Percentiles rank a stretch among this genome's conserved stretches.
phyloP scores from a whole-genome alignment of 1,139 yeast species.

The Protomyces lactucae-debilis region DNA sequence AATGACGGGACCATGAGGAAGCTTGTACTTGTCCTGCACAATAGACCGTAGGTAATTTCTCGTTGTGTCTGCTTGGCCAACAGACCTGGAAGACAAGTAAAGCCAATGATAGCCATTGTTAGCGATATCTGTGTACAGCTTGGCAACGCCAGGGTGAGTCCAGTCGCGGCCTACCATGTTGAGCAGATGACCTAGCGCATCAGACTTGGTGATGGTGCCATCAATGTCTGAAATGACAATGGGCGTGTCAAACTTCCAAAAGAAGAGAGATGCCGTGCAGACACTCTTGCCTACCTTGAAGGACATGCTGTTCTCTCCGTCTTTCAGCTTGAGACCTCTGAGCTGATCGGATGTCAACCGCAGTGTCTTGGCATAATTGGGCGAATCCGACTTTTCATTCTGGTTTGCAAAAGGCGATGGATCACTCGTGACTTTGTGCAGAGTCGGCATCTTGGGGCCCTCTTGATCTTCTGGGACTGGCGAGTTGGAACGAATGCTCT shows the following conservation, averaged over 20 bases:
- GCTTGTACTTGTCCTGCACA: conserved; percentile 51
- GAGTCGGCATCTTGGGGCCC: conserved; percentile 28
- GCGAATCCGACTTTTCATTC: conserved; percentile 30
- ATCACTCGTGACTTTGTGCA: conserved; percentile 20
- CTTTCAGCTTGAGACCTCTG: conserved; percentile 61
- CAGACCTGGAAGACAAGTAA: conserved; percentile 91
- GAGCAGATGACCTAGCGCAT: conserved; percentile 93
- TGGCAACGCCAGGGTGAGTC: conserved; percentile 97
- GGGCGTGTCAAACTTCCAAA: conserved; percentile 82
- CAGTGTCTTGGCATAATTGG: conserved; percentile 65
- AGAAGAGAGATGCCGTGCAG: conserved; percentile 64
- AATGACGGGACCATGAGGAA: conserved; percentile 93
- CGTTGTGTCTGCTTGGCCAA: conserved; percentile 93
- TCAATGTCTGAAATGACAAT: conserved; percentile 96
- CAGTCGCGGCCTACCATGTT: conserved; percentile 94
- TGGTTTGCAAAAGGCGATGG: conserved; percentile 28
- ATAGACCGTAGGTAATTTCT: conserved; percentile 76
- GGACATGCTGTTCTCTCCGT: conserved; percentile 72
- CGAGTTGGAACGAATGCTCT: conserved; percentile 15
- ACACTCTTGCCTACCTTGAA: conserved; percentile 82
- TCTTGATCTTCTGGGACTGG: conserved; percentile 21
- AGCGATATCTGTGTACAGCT: conserved; percentile 75
- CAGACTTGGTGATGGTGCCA: conserved; percentile 90
- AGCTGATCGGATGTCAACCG: conserved; percentile 89
- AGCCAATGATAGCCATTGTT: conserved; percentile 87